A percentile compares a stretch with the other conserved stretches of the same genome.
Evolutionary conservation across 352 stramenopile species (phyloP).

Genomic region (Globisporangium takayamanum): DNA sequence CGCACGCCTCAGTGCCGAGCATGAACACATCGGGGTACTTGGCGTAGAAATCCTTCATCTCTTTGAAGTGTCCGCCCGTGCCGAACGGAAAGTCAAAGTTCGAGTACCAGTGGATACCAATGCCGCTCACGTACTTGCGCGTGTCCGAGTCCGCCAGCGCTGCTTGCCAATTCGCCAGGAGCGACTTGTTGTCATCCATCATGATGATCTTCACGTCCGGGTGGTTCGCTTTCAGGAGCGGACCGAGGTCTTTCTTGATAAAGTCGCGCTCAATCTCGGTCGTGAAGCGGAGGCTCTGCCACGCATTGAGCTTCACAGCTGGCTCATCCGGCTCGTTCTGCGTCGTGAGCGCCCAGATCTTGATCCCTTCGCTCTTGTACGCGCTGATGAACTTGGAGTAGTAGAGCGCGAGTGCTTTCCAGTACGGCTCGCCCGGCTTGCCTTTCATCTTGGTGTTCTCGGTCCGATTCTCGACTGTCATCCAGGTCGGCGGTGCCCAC

Average conservation of each 20-base stretch:
- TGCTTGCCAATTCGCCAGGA: conserved; percentile 31
- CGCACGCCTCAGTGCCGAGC: conserved; percentile 74
- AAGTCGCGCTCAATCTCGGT: conserved; percentile 53
- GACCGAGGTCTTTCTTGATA: conserved; percentile 75
- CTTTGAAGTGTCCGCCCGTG: conserved; percentile 34
- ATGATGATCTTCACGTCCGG: conserved; percentile 80
- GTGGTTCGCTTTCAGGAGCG: conserved; percentile 51
- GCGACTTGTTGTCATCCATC: conserved; percentile 79
- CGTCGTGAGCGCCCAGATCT: conserved; percentile 80
- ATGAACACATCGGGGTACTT: conserved; percentile 71
- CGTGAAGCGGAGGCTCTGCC: conserved; percentile 62
- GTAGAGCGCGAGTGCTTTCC: conserved; percentile 76
- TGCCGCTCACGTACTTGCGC: conserved; percentile 70
- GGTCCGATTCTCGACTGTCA: conserved; percentile 67
- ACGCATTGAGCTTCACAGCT: conserved; percentile 31
- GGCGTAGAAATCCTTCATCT: conserved; percentile 44
- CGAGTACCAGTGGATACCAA: conserved; percentile 87
- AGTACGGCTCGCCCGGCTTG: conserved; percentile 52
- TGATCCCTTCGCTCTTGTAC: conserved; percentile 67
- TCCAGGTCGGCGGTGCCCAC: conserved; percentile 84
- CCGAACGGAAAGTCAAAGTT: conserved; percentile 48
- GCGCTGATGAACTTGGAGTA: conserved; percentile 85
- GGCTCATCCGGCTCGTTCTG: conserved; percentile 84
- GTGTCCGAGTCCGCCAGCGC: conserved; percentile 39
- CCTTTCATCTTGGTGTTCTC: conserved; percentile 53